Evolutionary conservation across 2,329 filamentous ascomycete species (phyloP).

Genomic region (Ophiostoma perfectum): DNA sequence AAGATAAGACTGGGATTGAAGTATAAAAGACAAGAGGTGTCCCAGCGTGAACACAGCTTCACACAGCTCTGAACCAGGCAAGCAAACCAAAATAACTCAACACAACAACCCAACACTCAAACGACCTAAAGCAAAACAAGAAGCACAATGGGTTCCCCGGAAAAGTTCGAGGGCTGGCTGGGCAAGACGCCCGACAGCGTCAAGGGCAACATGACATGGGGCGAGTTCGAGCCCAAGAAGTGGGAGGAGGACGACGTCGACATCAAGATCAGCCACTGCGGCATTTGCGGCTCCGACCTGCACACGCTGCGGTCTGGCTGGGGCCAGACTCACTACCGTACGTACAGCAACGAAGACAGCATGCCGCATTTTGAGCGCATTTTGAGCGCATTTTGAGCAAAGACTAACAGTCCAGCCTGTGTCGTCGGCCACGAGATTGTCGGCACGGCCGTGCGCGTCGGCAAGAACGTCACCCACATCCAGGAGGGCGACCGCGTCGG

Average conservation of each 20-base stretch:
- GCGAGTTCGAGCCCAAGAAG: constrained; percentile 55
- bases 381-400: background rate
- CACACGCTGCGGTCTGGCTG: constrained; percentile 54
- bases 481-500: constrained; percentile 27
- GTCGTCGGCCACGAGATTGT: constrained; percentile 63
- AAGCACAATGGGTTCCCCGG: constrained; percentile 15
- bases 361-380: background rate
- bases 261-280: constrained; percentile 60
- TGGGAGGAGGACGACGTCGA: constrained; percentile 63
- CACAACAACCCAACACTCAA: too few relatives aligned
- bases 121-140: background rate
- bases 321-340: constrained; percentile 29
- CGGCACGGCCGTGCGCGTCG: constrained; percentile 52
- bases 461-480: constrained; percentile 43
- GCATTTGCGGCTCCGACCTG: constrained; percentile 59
- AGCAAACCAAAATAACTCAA: background rate
- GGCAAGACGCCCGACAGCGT: constrained; percentile 38
- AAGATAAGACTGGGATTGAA: background rate
- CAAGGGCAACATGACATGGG: constrained; percentile 51
- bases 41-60: background rate
- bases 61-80: background rate
- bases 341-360: background rate
- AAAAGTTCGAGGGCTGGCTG: constrained; percentile 50
- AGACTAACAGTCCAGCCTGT: constrained; percentile 35
- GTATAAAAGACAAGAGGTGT: constrained; percentile 1